These are phyloP conservation scores for Pseudozyma hubeiensis DNA, from an alignment of 1,284 basidiomycete genomes.

Conservation along the genomic window DNA sequence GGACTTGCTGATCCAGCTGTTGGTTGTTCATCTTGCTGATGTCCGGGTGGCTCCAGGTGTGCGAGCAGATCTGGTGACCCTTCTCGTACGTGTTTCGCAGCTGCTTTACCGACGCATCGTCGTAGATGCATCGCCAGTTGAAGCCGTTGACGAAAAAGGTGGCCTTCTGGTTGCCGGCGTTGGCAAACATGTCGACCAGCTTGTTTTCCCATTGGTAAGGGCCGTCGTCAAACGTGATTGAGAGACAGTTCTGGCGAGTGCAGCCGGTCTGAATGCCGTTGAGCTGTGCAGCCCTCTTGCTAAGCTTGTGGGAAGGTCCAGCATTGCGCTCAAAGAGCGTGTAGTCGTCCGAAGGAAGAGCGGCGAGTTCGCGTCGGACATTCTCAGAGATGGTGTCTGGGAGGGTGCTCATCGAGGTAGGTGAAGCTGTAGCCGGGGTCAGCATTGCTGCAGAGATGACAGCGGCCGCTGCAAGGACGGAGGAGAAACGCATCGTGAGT, in stretches of 20 bases:
- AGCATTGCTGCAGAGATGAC: constrained; percentile 21
- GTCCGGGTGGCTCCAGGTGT: constrained; percentile 56
- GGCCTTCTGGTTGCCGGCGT: constrained; percentile 38
- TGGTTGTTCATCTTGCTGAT: constrained; percentile 36
- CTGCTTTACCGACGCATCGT: constrained; percentile 14
- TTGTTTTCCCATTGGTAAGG: constrained; percentile 46
- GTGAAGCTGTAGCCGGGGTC: constrained; percentile 20
- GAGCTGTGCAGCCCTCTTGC: constrained; percentile 32
- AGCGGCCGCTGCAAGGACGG: constrained; percentile 26
- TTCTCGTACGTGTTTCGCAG: constrained; percentile 43
- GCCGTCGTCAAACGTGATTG: constrained; percentile 61
- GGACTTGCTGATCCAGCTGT: constrained; percentile 53
- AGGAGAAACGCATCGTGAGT: constrained; percentile 34
- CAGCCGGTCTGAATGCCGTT: constrained; percentile 33
- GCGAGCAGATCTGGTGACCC: constrained; percentile 57
- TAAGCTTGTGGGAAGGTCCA: neutral
- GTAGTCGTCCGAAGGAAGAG: constrained; percentile 13
- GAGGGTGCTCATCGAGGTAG: constrained; percentile 34
- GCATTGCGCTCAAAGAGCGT: constrained; percentile 22
- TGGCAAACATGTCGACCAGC: constrained; percentile 39
- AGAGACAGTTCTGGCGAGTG: constrained; percentile 33
- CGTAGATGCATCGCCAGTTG: constrained; percentile 60
- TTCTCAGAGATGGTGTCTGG: constrained; percentile 37
- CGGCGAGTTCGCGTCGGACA: constrained; percentile 30
- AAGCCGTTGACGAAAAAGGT: constrained; percentile 64